Base-by-base conservation (phyloP, 1,284 basidiomycete species). In the Cryptococcus sp. region DNA sequence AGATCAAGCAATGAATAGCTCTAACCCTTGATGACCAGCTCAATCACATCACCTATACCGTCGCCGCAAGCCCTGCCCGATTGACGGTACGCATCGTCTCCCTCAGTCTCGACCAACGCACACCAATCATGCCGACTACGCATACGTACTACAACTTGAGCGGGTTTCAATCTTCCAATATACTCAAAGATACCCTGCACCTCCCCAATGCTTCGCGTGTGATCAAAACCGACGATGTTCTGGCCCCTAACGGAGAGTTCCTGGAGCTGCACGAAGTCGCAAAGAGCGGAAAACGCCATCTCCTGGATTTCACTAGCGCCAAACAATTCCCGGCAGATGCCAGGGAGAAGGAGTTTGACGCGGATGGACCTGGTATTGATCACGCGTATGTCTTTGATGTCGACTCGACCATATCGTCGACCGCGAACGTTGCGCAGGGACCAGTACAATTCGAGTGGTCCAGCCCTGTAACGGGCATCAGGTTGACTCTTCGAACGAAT, bases 401-500 rank as follows among this genome's bases (percentile, higher is more conserved):
- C 15, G 53, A 59, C 46, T n/a, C 37, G 19, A 34, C 5, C 8
- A 34, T 34, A 4, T 34, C 29, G 13, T 34, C 29, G 13, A 34
- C 29, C 3, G 29, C 29, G 8, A 34, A 34, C 29, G 29, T 10
- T 10, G 29, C 29, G 8, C 29, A 34, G 8, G 29, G 29, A 34
- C 29, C 29, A 10, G 47, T 55, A 13, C 47, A 59, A 52, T 40
- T 66, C 13, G n/a, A 56, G 23, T 58, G 55, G 54, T 26, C 45
- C 15, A 57, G 50, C 26, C 23, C 54, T n/a, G 20, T 17, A 16
- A 60, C 58, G 0, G 64, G 64, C 10, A 64, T 66, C 54, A 55
- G 60, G 37, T 52, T 66, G 34, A 25, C 20, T 10, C 39, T 66
- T 16, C 29, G 26, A 38, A 66, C 64, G 25, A 62, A 66, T 55